phyloP scores from a whole-genome alignment of 169 alveolate species.

The Plasmodium malariae region DNA sequence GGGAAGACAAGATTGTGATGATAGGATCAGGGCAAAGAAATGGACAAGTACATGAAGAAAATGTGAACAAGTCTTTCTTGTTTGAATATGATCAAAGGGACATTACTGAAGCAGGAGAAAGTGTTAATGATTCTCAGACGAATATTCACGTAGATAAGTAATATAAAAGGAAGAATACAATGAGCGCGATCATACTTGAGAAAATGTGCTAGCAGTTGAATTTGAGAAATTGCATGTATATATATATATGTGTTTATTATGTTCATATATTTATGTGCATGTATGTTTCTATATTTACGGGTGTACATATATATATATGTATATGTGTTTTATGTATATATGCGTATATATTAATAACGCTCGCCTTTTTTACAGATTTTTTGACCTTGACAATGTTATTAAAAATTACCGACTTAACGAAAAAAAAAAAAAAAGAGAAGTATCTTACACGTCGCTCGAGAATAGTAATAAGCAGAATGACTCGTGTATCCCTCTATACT shows the following conservation, averaged over 20 bases:
- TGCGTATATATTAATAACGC: background rate
- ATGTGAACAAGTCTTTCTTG: constrained; percentile 23
- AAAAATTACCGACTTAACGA: constrained; percentile 27
- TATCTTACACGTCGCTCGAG: background rate
- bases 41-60: constrained; percentile 17
- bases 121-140: too few relatives aligned
- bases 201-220: too few relatives aligned
- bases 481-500: background rate
- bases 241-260: too few relatives aligned
- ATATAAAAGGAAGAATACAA: background rate
- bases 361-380: constrained; percentile 4
- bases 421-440: constrained; percentile 11
- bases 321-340: background rate
- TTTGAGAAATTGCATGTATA: too few relatives aligned
- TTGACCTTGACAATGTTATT: constrained; percentile 34
- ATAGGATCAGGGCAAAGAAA: background rate
- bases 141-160: constrained; percentile 21
- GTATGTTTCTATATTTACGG: too few relatives aligned
- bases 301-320: background rate
- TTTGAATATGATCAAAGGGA: constrained; percentile 19
- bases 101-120: background rate
- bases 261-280: background rate
- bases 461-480: background rate
- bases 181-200: too few relatives aligned
- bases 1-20: background rate